Base-by-base conservation (phyloP, 2,329 filamentous ascomycete species). In the Cytospora schulzeri region DNA sequence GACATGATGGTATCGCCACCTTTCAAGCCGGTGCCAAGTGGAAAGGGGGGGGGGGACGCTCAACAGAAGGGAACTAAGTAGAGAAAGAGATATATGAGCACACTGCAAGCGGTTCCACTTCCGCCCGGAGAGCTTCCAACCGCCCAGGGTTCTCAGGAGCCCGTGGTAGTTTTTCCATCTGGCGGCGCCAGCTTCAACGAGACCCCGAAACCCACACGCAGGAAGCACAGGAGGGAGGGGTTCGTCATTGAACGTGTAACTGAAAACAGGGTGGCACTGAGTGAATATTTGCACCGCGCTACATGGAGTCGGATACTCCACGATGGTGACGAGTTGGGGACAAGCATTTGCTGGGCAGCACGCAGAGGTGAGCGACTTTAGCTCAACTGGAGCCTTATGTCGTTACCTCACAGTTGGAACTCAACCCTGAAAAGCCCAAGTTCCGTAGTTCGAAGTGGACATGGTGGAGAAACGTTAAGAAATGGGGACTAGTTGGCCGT, bases 21-120 rank as follows among this genome's bases (percentile, higher is more conserved):
- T 28, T 61, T 61, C 33, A 61, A n/a, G 22, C 33, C 51, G 50
- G 58, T 38, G 58, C 24, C 58, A 61, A 61, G 45, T 61, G 41
- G 28, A 52, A 41, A 26, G 19, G n/a, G 33, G 53, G 33, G 19
- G n/a, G 33, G 7, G 17, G 51, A 54, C 35, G 22, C 24, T n/a
- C 31, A 38, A 19, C 41, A 48, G 8, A 31, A 38, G 17, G 22
- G 26, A 29, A 54, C 33, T 28, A 26, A 41, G 33, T n/a, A 45
- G 33, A 48, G 24, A 15, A 61, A 45, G 41, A 61, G 41, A 61
- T 54, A 54, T 54, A 61, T 31, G 45, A 54, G 51, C 41, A 48
- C 31, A 35, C 48, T 54, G 58, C 50, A 61, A 50, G 41, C 57
- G 14, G 52, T 24, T 52, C 5, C 28, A 26, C 58, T 31, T 26